Evolutionary conservation across 192 early-diverging fungal genomes (phyloP), one percentile per base, ranked within the genome.

Genomic region (Backusella tarrabulga): DNA sequence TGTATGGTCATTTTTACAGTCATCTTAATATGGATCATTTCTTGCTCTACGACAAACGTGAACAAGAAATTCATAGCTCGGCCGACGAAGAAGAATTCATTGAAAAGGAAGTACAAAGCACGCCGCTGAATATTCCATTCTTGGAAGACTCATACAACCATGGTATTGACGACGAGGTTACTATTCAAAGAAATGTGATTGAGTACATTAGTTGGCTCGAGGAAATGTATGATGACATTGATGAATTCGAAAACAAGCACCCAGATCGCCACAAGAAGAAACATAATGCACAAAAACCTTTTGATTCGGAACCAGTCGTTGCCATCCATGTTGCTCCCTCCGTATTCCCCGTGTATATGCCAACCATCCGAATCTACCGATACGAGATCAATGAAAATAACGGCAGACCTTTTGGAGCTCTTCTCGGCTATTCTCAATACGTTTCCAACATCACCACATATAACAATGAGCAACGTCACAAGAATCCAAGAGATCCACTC

Each of bases 11-110:
- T 83, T 77, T 91, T 50, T 94, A 85, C 66, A 92, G 93, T 7
- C 93, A 94, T 75, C 87, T 88, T 77, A 94, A 94, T 72, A 89
- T 92, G 78, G 93, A 94, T 71, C 84, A 54, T 35, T 78, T 80
- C 40, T 67, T 79, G 41, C 46, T 80, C 11, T 71, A 72, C 11
- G 77, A 73, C 21, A 60, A 42, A 6, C 34, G 50, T 29, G 34
- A 50, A 8, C 32, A 56, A 4, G 40, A 42, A 35, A 36, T 68
- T 35, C 29, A 34, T n/a, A 8, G 34, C 29, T 19, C 35, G 1
- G 34, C 67, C 2, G 67, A 35, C 35, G 71, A 41, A 14, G 44
- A 46, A 35, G 60, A 52, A 21, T 69, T 23, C 19, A 19, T 26
- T n/a, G 34, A 50, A 35, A 60, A 54, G 17, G 54, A 42, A 35